phyloP scores from a whole-genome alignment of 2,329 filamentous ascomycete genomes.

The Claviceps digitariae region DNA sequence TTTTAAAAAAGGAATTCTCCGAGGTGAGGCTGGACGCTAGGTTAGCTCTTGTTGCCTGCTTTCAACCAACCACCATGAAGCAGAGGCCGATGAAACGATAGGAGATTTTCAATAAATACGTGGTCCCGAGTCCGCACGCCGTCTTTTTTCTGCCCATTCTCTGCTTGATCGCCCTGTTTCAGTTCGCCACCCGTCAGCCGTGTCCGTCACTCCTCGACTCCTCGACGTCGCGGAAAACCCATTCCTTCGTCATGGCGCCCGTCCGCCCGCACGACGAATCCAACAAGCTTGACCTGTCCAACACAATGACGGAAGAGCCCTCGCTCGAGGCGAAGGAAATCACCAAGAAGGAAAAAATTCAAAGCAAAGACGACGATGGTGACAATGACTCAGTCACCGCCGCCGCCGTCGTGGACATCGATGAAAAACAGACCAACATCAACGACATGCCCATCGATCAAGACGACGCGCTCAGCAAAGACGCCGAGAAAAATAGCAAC shows the following conservation, averaged over 20 bases:
- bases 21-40: too few species aligned
- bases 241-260: neutral
- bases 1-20: too few species aligned
- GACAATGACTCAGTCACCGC: neutral
- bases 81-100: too few species aligned
- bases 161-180: too few species aligned
- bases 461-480: slow-evolving; percentile 2
- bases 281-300: neutral
- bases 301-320: neutral
- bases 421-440: neutral
- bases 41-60: too few species aligned
- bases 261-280: neutral
- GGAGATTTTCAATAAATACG: too few species aligned
- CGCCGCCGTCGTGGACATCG: slow-evolving; percentile 23
- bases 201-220: neutral
- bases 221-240: neutral
- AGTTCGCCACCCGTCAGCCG: too few species aligned
- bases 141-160: too few species aligned
- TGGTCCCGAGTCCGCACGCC: too few species aligned
- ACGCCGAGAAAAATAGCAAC: slow-evolving; percentile 3
- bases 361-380: neutral
- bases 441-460: neutral
- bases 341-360: neutral
- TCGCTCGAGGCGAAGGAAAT: neutral
- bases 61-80: too few species aligned